These are phyloP conservation scores for Saccharomycopsis microspora DNA, from an alignment of 805 yeast genomes.

Conservation along the genomic window DNA sequence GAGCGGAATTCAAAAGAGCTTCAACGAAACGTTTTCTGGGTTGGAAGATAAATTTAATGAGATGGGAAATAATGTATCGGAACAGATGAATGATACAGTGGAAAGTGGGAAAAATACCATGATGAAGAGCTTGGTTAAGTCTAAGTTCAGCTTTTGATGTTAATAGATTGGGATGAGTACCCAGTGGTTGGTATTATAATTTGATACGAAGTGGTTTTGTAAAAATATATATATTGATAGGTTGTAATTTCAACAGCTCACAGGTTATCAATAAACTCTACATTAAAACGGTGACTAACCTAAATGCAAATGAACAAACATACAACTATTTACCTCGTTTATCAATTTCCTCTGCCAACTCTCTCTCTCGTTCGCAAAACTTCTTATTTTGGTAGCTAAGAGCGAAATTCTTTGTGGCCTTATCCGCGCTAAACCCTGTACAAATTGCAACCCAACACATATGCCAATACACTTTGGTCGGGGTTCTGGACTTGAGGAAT, in stretches of 20 bases:
- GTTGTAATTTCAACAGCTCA: background rate
- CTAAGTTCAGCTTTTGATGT: slow-evolving; percentile 26
- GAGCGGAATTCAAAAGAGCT: slow-evolving; percentile 27
- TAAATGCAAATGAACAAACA: no score
- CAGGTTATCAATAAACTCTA: no score
- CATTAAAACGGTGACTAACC: no score
- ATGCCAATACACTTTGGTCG: slow-evolving; percentile 30
- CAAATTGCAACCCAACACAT: slow-evolving; percentile 31
- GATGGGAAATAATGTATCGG: slow-evolving; percentile 44
- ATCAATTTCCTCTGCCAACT: slow-evolving; percentile 26
- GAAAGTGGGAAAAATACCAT: slow-evolving; percentile 39
- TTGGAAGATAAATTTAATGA: slow-evolving; percentile 46
- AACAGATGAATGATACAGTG: slow-evolving; percentile 39
- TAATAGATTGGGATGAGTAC: background rate
- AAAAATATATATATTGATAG: background rate
- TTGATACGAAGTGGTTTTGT: background rate
- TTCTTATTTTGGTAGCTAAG: slow-evolving; percentile 24
- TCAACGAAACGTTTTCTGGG: slow-evolving; percentile 41
- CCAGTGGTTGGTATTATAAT: background rate
- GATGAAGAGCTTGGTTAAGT: slow-evolving; percentile 39
- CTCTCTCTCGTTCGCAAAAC: slow-evolving; percentile 33
- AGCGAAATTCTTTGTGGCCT: slow-evolving; percentile 19
- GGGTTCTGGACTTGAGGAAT: slow-evolving; percentile 28
- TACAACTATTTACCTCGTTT: background rate
- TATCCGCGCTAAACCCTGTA: slow-evolving; percentile 32